These are phyloP conservation scores for Yarrowia deformans DNA, from an alignment of 805 yeast species.

Conservation along the genomic window DNA sequence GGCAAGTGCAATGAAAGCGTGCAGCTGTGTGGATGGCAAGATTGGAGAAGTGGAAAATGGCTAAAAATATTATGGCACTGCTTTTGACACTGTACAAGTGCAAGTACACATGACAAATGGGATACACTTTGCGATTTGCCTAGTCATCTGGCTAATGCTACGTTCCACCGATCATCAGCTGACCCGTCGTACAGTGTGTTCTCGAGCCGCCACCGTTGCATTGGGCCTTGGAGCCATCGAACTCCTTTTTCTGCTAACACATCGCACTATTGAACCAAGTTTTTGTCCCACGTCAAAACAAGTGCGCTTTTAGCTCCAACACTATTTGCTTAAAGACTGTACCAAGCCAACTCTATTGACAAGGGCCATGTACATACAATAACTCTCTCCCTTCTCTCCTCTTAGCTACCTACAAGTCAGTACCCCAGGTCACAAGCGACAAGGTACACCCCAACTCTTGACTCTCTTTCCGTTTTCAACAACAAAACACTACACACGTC, in stretches of 20 bases:
- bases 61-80: too few species aligned
- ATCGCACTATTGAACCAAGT: too few species aligned
- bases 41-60: not conserved
- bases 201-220: not conserved
- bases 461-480: not conserved
- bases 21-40: not conserved
- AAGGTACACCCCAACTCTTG: constrained; percentile 12
- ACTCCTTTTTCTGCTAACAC: too few species aligned
- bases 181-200: not conserved
- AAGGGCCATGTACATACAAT: not conserved
- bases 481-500: not conserved
- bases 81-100: not conserved
- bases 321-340: not conserved
- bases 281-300: constrained; percentile 4
- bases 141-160: too few species aligned
- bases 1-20: constrained; percentile 4
- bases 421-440: constrained; percentile 33
- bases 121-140: too few species aligned
- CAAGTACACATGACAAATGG: too few species aligned
- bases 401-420: constrained; percentile 31
- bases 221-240: not conserved
- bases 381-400: not conserved
- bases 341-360: too few species aligned
- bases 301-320: constrained; percentile 1
- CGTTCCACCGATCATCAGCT: not conserved